Evolutionary conservation across 345 rosid species (phyloP).

Genomic region (Diplotaxis tenuifolia): DNA sequence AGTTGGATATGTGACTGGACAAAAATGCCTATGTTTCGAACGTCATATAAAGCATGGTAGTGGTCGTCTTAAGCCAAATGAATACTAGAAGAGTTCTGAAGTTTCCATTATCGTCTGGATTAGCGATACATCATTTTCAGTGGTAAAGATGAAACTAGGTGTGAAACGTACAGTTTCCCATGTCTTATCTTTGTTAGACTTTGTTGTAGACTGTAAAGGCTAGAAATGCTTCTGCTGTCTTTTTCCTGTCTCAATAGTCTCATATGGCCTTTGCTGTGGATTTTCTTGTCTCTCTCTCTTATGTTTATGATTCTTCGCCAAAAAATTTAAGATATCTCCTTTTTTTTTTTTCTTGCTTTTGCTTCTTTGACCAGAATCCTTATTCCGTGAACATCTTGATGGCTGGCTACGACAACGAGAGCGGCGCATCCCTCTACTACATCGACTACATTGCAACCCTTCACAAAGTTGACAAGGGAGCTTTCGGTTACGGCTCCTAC

Average conservation of each 20-base stretch:
- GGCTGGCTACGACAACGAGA: conserved; percentile 89
- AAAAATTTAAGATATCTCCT: neutral
- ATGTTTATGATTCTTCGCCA: neutral
- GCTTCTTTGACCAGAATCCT: conserved; percentile 58
- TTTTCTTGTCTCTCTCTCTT: neutral
- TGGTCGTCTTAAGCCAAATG: neutral
- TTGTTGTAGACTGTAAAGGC: neutral
- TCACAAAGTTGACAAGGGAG: conserved; percentile 95
- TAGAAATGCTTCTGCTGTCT: neutral
- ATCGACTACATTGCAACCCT: conserved; percentile 92
- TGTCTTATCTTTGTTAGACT: neutral
- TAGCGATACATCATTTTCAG: neutral
- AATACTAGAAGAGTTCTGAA: neutral
- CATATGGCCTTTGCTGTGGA: neutral
- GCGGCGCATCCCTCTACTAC: conserved; percentile 88
- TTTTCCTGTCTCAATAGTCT: neutral
- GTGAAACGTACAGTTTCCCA: neutral
- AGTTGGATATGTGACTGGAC: neutral
- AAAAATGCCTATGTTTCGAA: neutral
- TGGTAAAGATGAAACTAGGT: neutral
- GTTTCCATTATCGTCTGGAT: neutral
- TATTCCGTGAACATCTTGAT: conserved; percentile 78
- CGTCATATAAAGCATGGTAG: neutral
- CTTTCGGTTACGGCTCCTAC: conserved; percentile 92
- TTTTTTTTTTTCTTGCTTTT: neutral